These are phyloP conservation scores for Clathrus columnatus DNA, from an alignment of 768 basidiomycete species.

Conservation along the genomic window DNA sequence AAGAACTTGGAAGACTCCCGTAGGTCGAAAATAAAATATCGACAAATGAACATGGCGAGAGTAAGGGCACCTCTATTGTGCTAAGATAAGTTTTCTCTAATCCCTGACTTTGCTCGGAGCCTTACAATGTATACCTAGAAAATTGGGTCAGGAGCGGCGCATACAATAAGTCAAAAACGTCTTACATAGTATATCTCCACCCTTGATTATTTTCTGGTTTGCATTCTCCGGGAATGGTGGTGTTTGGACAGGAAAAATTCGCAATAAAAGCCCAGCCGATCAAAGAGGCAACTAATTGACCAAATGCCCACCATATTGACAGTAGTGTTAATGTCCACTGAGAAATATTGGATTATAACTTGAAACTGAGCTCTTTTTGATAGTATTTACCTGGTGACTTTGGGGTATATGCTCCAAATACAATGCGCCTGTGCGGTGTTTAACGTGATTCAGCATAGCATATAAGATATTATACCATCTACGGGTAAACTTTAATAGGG, in stretches of 20 bases:
- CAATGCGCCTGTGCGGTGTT: conserved; percentile 29
- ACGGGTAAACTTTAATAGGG: conserved; percentile 31
- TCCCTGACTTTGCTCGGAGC: neutral
- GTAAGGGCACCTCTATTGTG: conserved; percentile 43
- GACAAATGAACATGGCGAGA: conserved; percentile 42
- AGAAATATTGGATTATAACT: neutral
- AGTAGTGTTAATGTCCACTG: conserved; percentile 49
- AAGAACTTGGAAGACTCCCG: conserved; percentile 58
- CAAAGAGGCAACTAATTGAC: conserved; percentile 41
- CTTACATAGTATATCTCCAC: conserved; percentile 49
- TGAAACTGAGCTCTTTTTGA: neutral
- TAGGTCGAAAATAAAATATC: conserved; percentile 49
- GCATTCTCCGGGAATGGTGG: conserved; percentile 32
- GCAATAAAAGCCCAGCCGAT: conserved; percentile 50
- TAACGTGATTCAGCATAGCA: conserved; percentile 5
- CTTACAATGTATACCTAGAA: conserved; percentile 33
- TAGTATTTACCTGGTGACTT: conserved; percentile 28
- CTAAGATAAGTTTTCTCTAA: neutral
- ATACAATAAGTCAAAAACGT: conserved; percentile 12
- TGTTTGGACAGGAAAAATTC: conserved; percentile 40
- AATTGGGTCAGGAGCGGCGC: neutral
- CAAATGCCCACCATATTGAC: conserved; percentile 45
- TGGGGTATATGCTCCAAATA: conserved; percentile 38
- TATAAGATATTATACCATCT: conserved; percentile 29
- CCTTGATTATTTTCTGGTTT: conserved; percentile 45